A percentile compares a stretch with the other conserved stretches of the same genome.
These are phyloP conservation scores for Sphaerulina populicola DNA, from an alignment of 2,329 filamentous ascomycete genomes.

Conservation along the genomic window DNA sequence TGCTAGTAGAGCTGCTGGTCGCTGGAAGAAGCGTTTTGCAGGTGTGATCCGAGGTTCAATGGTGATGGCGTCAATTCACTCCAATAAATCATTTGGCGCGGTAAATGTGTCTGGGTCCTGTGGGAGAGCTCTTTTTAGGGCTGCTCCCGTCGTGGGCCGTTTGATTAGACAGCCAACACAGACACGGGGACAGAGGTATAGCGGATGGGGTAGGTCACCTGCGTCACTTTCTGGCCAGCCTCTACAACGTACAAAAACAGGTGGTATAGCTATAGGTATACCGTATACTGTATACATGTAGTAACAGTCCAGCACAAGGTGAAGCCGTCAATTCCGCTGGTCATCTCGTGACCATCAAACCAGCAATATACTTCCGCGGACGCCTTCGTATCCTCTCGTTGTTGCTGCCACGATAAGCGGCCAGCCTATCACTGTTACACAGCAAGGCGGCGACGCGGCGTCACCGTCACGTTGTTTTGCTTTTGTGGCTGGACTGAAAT, in stretches of 20 bases:
- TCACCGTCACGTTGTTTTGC: background rate
- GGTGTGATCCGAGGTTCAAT: constrained; percentile 7
- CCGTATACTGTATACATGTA: too few relatives aligned
- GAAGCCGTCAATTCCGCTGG: background rate
- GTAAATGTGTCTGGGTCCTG: too few relatives aligned
- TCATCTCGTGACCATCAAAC: background rate
- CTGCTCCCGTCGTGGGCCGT: background rate
- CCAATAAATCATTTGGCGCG: too few relatives aligned
- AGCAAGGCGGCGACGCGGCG: background rate
- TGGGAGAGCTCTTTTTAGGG: background rate
- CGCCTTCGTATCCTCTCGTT: background rate
- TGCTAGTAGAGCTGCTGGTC: too few relatives aligned
- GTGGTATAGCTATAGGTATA: too few relatives aligned
- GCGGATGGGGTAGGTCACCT: too few relatives aligned
- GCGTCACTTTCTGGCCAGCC: too few relatives aligned
- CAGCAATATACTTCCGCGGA: background rate
- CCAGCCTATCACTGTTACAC: too few relatives aligned
- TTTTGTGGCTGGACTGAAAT: background rate
- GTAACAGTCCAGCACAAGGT: background rate
- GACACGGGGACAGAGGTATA: too few relatives aligned
- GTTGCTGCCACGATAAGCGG: background rate
- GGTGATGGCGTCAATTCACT: background rate
- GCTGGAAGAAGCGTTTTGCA: background rate
- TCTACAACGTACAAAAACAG: too few relatives aligned
- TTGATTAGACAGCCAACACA: background rate